phyloP scores from a whole-genome alignment of 169 alveolate genomes.

The Plasmodium sp. region DNA sequence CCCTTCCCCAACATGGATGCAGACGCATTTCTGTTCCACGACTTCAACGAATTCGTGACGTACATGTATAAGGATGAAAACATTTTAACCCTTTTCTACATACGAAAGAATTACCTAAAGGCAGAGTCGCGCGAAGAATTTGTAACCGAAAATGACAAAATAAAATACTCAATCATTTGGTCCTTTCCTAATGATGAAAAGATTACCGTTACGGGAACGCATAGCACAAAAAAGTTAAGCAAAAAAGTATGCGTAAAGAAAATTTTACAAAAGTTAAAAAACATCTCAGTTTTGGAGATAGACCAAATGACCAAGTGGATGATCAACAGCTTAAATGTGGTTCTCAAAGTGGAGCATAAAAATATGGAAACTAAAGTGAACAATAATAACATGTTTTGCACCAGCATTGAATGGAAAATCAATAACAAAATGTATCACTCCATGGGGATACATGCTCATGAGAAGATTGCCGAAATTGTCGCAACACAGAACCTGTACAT shows the following conservation, averaged over 20 bases:
- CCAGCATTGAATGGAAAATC: constrained; percentile 65
- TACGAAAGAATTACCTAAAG: constrained; percentile 62
- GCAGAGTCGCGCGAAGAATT: constrained; percentile 72
- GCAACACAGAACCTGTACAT: constrained; percentile 64
- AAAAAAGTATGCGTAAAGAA: constrained; percentile 72
- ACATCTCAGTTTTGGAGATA: constrained; percentile 63
- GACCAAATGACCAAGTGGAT: constrained; percentile 76
- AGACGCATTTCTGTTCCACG: constrained; percentile 51
- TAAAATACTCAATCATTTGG: constrained; percentile 59
- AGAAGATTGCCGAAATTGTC: constrained; percentile 53
- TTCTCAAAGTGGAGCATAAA: constrained; percentile 53
- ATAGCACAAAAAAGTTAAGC: constrained; percentile 67
- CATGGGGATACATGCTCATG: constrained; percentile 44
- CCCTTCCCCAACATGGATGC: constrained; percentile 21
- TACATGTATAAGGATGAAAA: constrained; percentile 74
- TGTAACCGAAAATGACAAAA: constrained; percentile 60
- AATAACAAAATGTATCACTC: constrained; percentile 67
- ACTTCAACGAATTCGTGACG: constrained; percentile 49
- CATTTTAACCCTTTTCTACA: constrained; percentile 65
- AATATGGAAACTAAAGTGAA: constrained; percentile 41
- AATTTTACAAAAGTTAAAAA: constrained; percentile 64
- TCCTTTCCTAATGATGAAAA: constrained; percentile 64
- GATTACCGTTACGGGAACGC: constrained; percentile 44
- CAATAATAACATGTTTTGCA: constrained; percentile 35
- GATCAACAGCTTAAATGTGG: constrained; percentile 67